These are phyloP conservation scores for Alternaria brassicicola DNA, from an alignment of 2,329 filamentous ascomycete genomes.

Conservation along the genomic window DNA sequence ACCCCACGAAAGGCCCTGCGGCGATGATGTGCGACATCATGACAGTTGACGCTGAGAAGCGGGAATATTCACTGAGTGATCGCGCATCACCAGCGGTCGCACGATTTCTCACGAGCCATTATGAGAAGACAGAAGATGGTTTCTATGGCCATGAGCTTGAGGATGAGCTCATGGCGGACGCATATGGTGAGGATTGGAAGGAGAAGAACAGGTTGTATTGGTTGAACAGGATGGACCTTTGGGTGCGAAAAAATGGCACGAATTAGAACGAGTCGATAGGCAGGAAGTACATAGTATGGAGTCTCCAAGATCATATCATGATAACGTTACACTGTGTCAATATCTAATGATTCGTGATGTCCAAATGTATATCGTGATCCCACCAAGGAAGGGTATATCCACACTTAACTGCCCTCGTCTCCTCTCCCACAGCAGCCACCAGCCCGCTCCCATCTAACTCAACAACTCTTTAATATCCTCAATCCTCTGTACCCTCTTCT, in stretches of 20 bases:
- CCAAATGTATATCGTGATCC: background rate
- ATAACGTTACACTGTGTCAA: too few relatives aligned
- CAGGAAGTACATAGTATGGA: background rate
- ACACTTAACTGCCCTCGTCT: background rate
- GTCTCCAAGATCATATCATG: too few relatives aligned
- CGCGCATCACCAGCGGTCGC: background rate
- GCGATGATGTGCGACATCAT: constrained; percentile 9
- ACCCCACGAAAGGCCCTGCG: background rate
- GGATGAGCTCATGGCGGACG: background rate
- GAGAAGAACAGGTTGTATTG: background rate
- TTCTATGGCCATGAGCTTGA: background rate
- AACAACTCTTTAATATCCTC: constrained; percentile 94
- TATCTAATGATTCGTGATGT: background rate
- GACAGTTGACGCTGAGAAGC: background rate
- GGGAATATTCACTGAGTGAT: constrained; percentile 2
- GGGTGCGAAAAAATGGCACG: background rate
- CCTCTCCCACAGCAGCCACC: background rate
- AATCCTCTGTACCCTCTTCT: constrained; percentile 86
- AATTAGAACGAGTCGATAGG: background rate
- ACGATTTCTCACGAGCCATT: background rate
- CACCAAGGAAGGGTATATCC: background rate
- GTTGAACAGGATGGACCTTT: background rate
- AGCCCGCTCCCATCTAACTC: constrained; percentile 52
- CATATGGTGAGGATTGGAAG: background rate
- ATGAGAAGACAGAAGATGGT: background rate